Evolutionary conservation across 306 rosid species (phyloP), one percentile per base, ranked within the genome.

Genomic region (Prosopis cineraria): DNA sequence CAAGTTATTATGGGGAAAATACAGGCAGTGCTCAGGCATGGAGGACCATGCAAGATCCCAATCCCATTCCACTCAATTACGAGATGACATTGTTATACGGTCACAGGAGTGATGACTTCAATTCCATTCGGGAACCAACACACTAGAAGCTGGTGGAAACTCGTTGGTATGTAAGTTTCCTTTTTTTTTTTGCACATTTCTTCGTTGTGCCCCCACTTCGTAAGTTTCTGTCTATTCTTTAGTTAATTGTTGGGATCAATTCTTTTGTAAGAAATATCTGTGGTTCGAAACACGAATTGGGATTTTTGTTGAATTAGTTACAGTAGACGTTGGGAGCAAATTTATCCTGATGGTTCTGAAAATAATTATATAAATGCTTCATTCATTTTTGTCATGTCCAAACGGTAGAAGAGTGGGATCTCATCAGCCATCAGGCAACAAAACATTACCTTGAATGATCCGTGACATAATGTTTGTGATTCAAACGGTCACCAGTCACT

Each of bases 231-330:
- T 79, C 80, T 40, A 78, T 83, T 87, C 83, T 77, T 81, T 84
- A 72, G 81, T 68, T 75, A 10, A 10, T 65, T 65, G 85, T 80
- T 73, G 84, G 86, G 84, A 84, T 86, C 79, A 69, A 87, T 91
- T 87, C 89, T 87, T 91, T 91, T 92, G 95, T 87, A 85, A 82
- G 86, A 92, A 81, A 84, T 20, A 79, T 52, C 68, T 81, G 78
- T 77, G 36, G 65, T 27, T 29, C 36, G 65, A 58, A 58, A 58
- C 44, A 62, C 78, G 70, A 70, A 71, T 79, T 75, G 73, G 56
- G 72, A 74, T 72, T 48, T 41, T 48, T n/a, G 68, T 55, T 74
- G 70, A 19, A 8, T 34, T 75, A 81, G 79, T 81, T 8, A 74
- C 52, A 55, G 41, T 59, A 70, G 19, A 52, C 50, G 58, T 53